A percentile compares a stretch with the other conserved stretches of the same genome.
Conservation (phyloP, 2,329 filamentous ascomycete genomes). For the Beauveria medogensis region DNA sequence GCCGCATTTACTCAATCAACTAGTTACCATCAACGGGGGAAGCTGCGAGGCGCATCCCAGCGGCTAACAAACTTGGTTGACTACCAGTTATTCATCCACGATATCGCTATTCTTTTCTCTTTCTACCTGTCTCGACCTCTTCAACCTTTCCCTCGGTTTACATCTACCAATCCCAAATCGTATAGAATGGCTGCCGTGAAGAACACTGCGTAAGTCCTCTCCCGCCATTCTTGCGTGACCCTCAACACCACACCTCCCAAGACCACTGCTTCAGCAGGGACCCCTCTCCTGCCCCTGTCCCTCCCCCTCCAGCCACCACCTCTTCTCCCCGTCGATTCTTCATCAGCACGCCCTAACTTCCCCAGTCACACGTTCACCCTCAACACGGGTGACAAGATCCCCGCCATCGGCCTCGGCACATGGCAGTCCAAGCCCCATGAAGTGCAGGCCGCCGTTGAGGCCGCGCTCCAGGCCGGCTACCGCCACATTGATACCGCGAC, state of each 20-base stretch:
- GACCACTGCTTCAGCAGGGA: neutral
- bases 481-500: constrained; percentile 70
- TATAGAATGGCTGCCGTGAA: constrained; percentile 23
- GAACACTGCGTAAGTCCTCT: constrained; percentile 16
- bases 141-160: too few species aligned
- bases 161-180: neutral
- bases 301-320: neutral
- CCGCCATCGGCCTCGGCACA: constrained; percentile 67
- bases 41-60: neutral
- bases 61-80: neutral
- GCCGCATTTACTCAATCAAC: too few species aligned
- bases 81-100: neutral
- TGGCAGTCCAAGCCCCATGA: constrained; percentile 68
- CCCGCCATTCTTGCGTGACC: neutral
- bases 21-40: too few species aligned
- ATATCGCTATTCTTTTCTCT: neutral
- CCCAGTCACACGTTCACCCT: constrained; percentile 48
- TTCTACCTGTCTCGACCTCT: neutral
- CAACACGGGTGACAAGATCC: constrained; percentile 72
- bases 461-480: constrained; percentile 60
- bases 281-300: neutral
- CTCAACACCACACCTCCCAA: constrained; percentile 10
- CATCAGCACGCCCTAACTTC: neutral
- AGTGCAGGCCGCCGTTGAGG: constrained; percentile 63
- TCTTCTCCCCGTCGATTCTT: neutral